Base-by-base conservation (phyloP, 176 grass and related monocot species). In the Rhipidocladum racemiflorum region DNA sequence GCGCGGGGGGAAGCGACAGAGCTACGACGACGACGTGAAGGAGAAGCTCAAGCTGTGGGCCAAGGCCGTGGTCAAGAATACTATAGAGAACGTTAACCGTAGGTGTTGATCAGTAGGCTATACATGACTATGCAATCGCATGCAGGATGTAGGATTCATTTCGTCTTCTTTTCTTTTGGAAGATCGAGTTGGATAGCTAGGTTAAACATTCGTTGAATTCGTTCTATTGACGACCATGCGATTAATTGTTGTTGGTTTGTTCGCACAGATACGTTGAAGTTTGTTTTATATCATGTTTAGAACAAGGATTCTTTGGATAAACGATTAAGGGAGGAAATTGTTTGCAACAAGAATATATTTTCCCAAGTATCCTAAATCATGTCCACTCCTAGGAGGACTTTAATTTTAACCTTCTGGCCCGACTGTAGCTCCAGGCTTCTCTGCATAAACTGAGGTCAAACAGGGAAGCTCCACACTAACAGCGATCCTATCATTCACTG, bases 21-120 rank as follows among this genome's bases (percentile, higher is more conserved):
- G 66, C 88, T 3, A 21, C 12, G 57, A 72, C 35, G 78, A 89
- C 21, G 83, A 82, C 57, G 6, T 82, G n/a, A 77, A 90, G 72
- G 88, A 77, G 66, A 90, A 86, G 83, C 88, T 90, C 83, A 86
- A 65, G 83, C 59, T 90, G n/a, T 90, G 88, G 88, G 88, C 88
- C 1, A 90, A 77, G 36, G 78, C 77, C 4, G 83, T 90, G 35
- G 83, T 40, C 46, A 88, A 18, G 46, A 54, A 78, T 59, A 4
- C 28, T 1, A 5, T 21, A 35, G 7, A 5, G 9, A 56, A 6
- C 27, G 17, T 20, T 7, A 39, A 14, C 17, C 18, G 23, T 42
- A 40, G 32, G 21, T 14, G 18, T 2, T 74, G 49, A 36, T 6
- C 0, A 74, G 5, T 54, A 74, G 21, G 9, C 20, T n/a, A 36